Base-by-base conservation (phyloP, 306 rosid species). In the Prunus armeniaca region DNA sequence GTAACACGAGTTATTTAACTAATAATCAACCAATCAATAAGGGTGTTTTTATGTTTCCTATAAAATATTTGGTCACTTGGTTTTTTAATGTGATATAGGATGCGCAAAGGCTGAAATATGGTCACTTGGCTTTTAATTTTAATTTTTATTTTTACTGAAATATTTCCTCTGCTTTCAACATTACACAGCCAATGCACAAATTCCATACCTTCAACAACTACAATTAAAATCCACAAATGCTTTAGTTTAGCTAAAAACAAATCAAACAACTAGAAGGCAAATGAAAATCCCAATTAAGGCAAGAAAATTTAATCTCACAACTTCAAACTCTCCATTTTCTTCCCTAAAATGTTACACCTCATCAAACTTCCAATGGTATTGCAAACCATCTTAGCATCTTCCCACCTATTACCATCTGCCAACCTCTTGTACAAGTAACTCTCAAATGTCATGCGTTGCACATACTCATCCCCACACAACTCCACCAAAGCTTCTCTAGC, bases 401-500 rank as follows among this genome's bases (percentile, higher is more conserved):
- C 82, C 86, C 84, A 88, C 49, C 72, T 64, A 61, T 83, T 78
- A 45, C 97, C 97, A 18, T 82, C 76, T 0, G 96, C 96, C 19
- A 93, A 76, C 50, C 70, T 87, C 87, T 93, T 93, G 17, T 93
- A 91, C 90, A 93, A 81, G 57, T 93, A 93, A 49, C 97, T 91
- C 74, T 91, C 93, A 45, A 93, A 93, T 2, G 97, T 87, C 97
- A 91, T 91, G n/a, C 96, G 81, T 56, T 93, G 98, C 69, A 93
- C 98, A 41, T 93, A 90, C 88, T 93, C 94, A 43, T 93, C 92
- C 49, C 92, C 97, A 71, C 98, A 93, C 3, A 93, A 65, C 87
- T 93, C 98, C 87, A 93, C 97, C 89, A 93, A 75, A 4, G 98
- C 98, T 76, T 93, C 98, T 76, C 94, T 90, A 7, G 77, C 76